phyloP scores from a whole-genome alignment of 352 stramenopile species.

The Pythium scleroteichum region DNA sequence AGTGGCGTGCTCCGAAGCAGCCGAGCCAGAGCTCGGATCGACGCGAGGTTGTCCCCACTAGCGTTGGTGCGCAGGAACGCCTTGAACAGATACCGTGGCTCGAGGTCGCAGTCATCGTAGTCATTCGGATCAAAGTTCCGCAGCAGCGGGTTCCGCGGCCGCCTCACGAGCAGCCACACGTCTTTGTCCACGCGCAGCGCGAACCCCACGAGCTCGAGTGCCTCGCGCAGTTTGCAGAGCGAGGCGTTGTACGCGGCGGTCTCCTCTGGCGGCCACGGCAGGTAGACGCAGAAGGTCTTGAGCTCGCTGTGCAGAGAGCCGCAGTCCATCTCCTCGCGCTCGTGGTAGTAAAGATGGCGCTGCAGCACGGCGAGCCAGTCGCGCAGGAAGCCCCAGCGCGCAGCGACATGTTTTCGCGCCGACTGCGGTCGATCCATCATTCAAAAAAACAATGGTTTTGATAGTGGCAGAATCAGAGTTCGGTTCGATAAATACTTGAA shows the following conservation, averaged over 20 bases:
- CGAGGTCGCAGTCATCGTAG: conserved; percentile 19
- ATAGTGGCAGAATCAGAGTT: too few relatives aligned
- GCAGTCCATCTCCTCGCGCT: conserved; percentile 20
- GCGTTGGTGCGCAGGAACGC: not conserved
- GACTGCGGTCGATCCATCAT: not conserved
- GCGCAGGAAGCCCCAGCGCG: conserved; percentile 16
- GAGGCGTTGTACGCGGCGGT: conserved; percentile 8
- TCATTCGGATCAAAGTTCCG: conserved; percentile 18
- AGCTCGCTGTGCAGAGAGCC: conserved; percentile 20
- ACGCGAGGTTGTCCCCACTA: not conserved
- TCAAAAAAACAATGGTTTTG: not conserved
- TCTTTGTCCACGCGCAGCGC: conserved; percentile 12
- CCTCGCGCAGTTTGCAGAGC: conserved; percentile 15
- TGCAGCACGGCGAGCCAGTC: conserved; percentile 18
- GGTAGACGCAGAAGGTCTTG: conserved; percentile 21
- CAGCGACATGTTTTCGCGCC: not conserved
- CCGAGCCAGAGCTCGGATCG: not conserved
- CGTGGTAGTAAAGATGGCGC: conserved; percentile 18
- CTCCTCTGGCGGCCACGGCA: conserved; percentile 11
- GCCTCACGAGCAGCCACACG: conserved; percentile 5
- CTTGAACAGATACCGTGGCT: conserved; percentile 17
- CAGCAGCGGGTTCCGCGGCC: not conserved
- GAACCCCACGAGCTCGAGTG: conserved; percentile 22
- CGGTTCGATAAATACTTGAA: too few relatives aligned
- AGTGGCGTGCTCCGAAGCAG: not conserved